A percentile compares a stretch with the other conserved stretches of the same genome.
Evolutionary conservation across 2,329 filamentous ascomycete species (phyloP).

Genomic region (Aspergillus sergii): DNA sequence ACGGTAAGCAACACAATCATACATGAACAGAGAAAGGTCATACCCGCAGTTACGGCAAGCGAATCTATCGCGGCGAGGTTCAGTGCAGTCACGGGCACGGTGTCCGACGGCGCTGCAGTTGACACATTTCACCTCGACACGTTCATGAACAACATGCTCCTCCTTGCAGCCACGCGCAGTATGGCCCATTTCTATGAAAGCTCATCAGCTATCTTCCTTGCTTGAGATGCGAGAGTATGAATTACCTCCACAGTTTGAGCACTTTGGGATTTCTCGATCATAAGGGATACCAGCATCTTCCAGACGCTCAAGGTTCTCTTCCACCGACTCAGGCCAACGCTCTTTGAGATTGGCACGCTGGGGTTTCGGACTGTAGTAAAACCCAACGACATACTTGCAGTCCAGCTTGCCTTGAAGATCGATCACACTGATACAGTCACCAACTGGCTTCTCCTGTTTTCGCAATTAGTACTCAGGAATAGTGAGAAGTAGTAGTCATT

Average conservation of each 20-base stretch:
- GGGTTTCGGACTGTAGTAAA: slow-evolving; percentile 51
- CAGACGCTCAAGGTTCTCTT: slow-evolving; percentile 57
- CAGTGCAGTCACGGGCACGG: slow-evolving; percentile 51
- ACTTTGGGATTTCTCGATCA: slow-evolving; percentile 54
- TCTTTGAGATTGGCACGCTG: slow-evolving; percentile 49
- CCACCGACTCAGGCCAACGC: slow-evolving; percentile 52
- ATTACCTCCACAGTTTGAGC: slow-evolving; percentile 53
- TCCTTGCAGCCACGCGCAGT: slow-evolving; percentile 49
- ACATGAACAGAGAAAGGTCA: slow-evolving; percentile 10
- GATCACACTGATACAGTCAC: slow-evolving; percentile 52
- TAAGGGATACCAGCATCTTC: slow-evolving; percentile 54
- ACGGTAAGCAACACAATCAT: slow-evolving; percentile 19
- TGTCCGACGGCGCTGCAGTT: slow-evolving; percentile 53
- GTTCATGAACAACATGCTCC: slow-evolving; percentile 45
- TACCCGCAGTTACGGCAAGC: slow-evolving; percentile 59
- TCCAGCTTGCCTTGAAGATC: slow-evolving; percentile 56
- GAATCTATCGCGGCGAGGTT: slow-evolving; percentile 39
- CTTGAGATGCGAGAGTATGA: background rate
- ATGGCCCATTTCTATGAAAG: slow-evolving; percentile 51
- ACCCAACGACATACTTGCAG: slow-evolving; percentile 54
- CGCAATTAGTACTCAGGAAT: slow-evolving; percentile 8
- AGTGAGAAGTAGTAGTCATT: background rate
- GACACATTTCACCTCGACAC: slow-evolving; percentile 51
- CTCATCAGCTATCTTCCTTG: background rate
- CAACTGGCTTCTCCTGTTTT: slow-evolving; percentile 44